Evolutionary conservation across 75 land plant species (phyloP).

Genomic region (Larix kaempferi): DNA sequence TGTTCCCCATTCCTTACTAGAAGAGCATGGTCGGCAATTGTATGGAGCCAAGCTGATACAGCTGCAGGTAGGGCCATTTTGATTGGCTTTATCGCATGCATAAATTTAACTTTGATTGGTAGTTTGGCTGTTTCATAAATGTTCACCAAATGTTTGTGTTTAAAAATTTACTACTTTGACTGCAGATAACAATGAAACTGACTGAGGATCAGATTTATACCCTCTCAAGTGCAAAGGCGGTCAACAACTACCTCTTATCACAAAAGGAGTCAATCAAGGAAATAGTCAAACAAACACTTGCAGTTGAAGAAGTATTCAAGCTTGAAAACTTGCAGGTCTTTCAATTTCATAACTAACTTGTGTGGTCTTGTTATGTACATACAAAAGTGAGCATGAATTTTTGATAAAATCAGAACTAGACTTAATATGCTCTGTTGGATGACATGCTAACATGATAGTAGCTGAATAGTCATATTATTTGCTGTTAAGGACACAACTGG

Average conservation of each 20-base stretch:
- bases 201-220: constrained; percentile 63
- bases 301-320: constrained; percentile 90
- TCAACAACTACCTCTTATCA: constrained; percentile 61
- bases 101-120: not conserved
- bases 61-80: constrained; percentile 59
- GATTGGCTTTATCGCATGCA: not conserved
- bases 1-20: constrained; percentile 82
- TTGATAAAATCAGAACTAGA: not conserved
- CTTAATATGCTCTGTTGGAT: not conserved
- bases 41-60: constrained; percentile 88
- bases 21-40: constrained; percentile 93
- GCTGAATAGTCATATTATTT: not conserved
- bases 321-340: constrained; percentile 82
- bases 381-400: not conserved
- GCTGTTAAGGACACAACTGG: too few species aligned
- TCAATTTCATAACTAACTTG: not conserved
- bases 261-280: constrained; percentile 65
- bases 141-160: not conserved
- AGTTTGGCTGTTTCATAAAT: not conserved
- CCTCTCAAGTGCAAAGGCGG: constrained; percentile 81
- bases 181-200: constrained; percentile 72
- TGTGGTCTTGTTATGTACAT: not conserved
- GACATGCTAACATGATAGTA: not conserved
- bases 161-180: not conserved
- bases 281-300: constrained; percentile 80